These are phyloP conservation scores for Pulveroboletus sp. DNA, from an alignment of 768 basidiomycete species.

Conservation along the genomic window DNA sequence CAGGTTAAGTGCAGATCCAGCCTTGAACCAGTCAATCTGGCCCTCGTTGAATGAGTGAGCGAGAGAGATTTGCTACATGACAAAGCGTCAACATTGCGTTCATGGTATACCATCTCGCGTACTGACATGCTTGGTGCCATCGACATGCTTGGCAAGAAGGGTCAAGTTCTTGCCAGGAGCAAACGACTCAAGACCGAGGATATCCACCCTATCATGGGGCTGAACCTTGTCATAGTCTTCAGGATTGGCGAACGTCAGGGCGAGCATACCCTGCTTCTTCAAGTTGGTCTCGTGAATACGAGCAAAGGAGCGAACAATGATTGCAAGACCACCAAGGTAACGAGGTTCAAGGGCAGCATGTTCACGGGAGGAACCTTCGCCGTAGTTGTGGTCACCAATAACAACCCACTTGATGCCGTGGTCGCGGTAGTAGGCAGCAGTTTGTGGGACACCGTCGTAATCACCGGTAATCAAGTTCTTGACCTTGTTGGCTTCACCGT, in stretches of 20 bases:
- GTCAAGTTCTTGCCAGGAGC: slow-evolving; percentile 90
- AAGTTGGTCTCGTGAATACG: slow-evolving; percentile 97
- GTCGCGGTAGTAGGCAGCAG: slow-evolving; percentile 85
- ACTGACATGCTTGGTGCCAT: slow-evolving; percentile 67
- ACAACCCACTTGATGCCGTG: slow-evolving; percentile 94
- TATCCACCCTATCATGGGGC: slow-evolving; percentile 84
- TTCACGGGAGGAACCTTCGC: slow-evolving; percentile 97
- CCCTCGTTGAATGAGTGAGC: slow-evolving; percentile 96
- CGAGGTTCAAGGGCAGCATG: slow-evolving; percentile 96
- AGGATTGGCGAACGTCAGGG: slow-evolving; percentile 86
- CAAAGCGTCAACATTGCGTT: slow-evolving; percentile 12
- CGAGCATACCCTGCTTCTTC: slow-evolving; percentile 99
- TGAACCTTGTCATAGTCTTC: slow-evolving; percentile 92
- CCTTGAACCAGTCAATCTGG: slow-evolving; percentile 98
- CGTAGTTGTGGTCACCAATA: slow-evolving; percentile 93
- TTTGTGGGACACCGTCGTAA: slow-evolving; percentile 79
- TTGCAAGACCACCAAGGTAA: slow-evolving; percentile 90
- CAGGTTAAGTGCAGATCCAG: slow-evolving; percentile 89
- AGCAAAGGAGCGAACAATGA: slow-evolving; percentile 95
- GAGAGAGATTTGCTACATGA: slow-evolving; percentile 58
- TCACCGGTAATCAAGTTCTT: slow-evolving; percentile 87
- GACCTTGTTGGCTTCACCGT: slow-evolving; percentile 93
- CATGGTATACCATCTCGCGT: background rate
- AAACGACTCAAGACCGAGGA: slow-evolving; percentile 84
- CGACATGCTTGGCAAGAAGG: slow-evolving; percentile 73